Evolutionary conservation across 179 eudicot species (phyloP).

Genomic region (Sideroxylon spinosum): DNA sequence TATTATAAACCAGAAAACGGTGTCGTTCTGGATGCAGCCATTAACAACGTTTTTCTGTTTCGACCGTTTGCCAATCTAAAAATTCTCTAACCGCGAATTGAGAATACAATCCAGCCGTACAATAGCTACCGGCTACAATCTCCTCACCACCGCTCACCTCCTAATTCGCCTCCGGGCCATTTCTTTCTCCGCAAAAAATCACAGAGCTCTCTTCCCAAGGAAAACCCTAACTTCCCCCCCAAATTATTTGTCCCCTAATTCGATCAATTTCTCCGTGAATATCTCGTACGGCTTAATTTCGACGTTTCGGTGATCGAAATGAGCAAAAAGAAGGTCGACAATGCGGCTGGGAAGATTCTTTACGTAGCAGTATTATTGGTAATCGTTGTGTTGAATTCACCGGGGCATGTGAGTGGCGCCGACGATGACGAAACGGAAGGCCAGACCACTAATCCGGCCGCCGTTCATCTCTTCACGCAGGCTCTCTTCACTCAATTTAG

Average conservation of each 20-base stretch:
- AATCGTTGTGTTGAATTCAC: not conserved
- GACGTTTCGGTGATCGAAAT: slow-evolving; percentile 18
- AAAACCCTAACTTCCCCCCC: slow-evolving; percentile 11
- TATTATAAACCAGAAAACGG: no score
- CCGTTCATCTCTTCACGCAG: slow-evolving; percentile 18
- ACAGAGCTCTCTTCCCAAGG: not conserved
- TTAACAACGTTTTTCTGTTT: no score
- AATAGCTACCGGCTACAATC: no score
- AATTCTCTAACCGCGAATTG: no score
- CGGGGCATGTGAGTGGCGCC: not conserved
- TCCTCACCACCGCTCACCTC: slow-evolving; percentile 9
- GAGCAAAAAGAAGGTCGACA: slow-evolving; percentile 10
- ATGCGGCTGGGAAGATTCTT: not conserved
- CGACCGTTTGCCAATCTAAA: no score
- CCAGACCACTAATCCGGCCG: not conserved
- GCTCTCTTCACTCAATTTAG: slow-evolving; percentile 15
- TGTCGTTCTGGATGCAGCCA: no score
- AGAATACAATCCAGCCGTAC: no score
- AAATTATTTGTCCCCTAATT: not conserved
- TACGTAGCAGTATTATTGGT: not conserved
- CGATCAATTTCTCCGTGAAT: not conserved
- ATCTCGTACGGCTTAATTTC: no score
- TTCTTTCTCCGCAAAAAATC: slow-evolving; percentile 26
- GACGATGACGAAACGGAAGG: not conserved
- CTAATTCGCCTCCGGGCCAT: slow-evolving; percentile 48